phyloP scores from a whole-genome alignment of 2,329 filamentous ascomycete species.

The Neonectria ditissima region DNA sequence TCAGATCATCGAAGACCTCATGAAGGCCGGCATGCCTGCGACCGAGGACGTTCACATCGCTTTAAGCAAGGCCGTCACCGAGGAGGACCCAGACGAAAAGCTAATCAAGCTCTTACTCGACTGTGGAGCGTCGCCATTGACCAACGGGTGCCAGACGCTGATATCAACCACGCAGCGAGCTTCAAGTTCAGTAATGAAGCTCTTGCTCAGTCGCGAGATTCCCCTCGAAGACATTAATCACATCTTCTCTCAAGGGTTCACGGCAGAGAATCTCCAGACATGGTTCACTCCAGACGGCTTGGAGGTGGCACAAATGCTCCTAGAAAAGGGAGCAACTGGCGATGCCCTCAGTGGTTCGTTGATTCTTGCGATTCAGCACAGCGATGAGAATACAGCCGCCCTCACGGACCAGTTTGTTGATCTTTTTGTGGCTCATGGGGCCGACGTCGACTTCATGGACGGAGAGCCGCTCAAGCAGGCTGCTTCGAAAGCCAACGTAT shows the following conservation, averaged over 20 bases:
- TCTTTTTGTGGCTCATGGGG: constrained; percentile 52
- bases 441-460: constrained; percentile 62
- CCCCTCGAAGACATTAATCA: constrained; percentile 57
- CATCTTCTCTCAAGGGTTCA: constrained; percentile 60
- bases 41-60: constrained; percentile 64
- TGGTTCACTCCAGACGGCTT: constrained; percentile 64
- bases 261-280: constrained; percentile 50
- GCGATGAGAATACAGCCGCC: constrained; percentile 51
- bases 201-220: constrained; percentile 58
- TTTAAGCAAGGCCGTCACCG: constrained; percentile 65
- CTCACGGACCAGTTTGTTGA: constrained; percentile 61
- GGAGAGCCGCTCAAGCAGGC: constrained; percentile 67
- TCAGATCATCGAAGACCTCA: constrained; percentile 61
- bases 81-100: constrained; percentile 61
- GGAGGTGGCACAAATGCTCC: constrained; percentile 59
- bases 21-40: constrained; percentile 62
- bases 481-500: constrained; percentile 62
- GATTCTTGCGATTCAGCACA: constrained; percentile 58
- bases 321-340: constrained; percentile 62
- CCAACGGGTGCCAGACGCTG: constrained; percentile 64
- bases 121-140: constrained; percentile 64
- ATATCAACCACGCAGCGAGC: constrained; percentile 60
- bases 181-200: constrained; percentile 52
- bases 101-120: constrained; percentile 61
- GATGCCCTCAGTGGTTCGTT: constrained; percentile 60